These are phyloP conservation scores for Coemansia sp. DNA, from an alignment of 192 early-diverging fungal species.

Conservation along the genomic window DNA sequence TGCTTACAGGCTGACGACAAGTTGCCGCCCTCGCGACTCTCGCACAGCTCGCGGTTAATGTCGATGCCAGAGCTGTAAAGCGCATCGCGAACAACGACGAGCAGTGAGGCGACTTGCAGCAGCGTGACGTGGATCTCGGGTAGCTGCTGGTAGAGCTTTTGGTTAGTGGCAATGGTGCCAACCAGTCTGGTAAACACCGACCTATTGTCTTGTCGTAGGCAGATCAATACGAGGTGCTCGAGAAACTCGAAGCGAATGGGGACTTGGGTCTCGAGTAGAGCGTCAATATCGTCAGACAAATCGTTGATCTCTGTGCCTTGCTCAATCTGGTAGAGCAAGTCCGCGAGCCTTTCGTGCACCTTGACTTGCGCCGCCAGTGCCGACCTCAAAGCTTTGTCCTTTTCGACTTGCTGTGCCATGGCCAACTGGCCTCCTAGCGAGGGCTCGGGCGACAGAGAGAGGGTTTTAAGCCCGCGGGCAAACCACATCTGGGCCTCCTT, in stretches of 20 bases:
- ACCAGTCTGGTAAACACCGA: constrained; percentile 27
- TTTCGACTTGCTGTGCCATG: constrained; percentile 27
- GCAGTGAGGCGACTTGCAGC: constrained; percentile 30
- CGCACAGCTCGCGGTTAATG: background rate
- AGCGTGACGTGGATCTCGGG: constrained; percentile 38
- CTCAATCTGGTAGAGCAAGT: constrained; percentile 11
- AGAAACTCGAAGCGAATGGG: constrained; percentile 47
- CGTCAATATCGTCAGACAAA: constrained; percentile 17
- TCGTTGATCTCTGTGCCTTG: constrained; percentile 8
- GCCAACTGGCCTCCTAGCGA: background rate
- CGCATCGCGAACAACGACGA: constrained; percentile 29
- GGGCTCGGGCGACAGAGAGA: background rate
- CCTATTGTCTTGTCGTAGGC: constrained; percentile 19
- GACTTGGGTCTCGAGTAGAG: constrained; percentile 13
- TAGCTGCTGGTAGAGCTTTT: constrained; percentile 41
- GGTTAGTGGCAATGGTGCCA: constrained; percentile 20
- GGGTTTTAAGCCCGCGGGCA: constrained; percentile 6
- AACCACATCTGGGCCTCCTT: constrained; percentile 34
- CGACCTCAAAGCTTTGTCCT: constrained; percentile 20
- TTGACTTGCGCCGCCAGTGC: constrained; percentile 20
- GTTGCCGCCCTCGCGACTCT: background rate
- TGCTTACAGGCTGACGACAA: background rate
- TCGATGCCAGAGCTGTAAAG: constrained; percentile 19
- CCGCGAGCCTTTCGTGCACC: constrained; percentile 22
- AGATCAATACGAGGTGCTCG: constrained; percentile 19